Evolutionary conservation across 1,284 basidiomycete genomes (phyloP).

Genomic region (Flammula alnicola): DNA sequence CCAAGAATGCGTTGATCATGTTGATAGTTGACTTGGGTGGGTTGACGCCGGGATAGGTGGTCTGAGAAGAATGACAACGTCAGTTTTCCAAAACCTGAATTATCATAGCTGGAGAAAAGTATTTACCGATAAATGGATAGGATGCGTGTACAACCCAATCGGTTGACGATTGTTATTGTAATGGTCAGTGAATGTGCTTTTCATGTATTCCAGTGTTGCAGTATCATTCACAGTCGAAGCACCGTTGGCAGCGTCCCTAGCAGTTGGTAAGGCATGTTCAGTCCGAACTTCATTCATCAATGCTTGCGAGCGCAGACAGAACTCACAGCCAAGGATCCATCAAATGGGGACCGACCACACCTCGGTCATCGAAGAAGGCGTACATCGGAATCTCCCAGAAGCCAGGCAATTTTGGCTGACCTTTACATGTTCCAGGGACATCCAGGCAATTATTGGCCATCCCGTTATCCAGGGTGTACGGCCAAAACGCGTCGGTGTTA

Average conservation of each 20-base stretch:
- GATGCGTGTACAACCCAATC: constrained; percentile 83
- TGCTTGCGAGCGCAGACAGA: background rate
- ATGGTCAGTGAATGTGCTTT: constrained; percentile 75
- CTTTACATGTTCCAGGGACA: constrained; percentile 64
- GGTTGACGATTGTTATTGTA: constrained; percentile 80
- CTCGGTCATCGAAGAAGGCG: constrained; percentile 70
- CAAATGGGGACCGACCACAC: constrained; percentile 61
- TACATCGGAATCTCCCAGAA: constrained; percentile 88
- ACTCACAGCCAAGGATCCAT: constrained; percentile 87
- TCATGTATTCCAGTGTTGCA: constrained; percentile 75
- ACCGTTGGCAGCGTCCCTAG: constrained; percentile 65
- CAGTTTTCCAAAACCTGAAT: background rate
- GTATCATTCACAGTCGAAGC: constrained; percentile 51
- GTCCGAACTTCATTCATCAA: constrained; percentile 1
- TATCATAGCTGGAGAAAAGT: background rate
- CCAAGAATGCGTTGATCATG: constrained; percentile 81
- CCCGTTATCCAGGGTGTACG: constrained; percentile 75
- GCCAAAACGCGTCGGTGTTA: constrained; percentile 78
- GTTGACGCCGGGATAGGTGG: constrained; percentile 60
- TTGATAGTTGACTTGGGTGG: constrained; percentile 56
- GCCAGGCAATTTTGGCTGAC: constrained; percentile 75
- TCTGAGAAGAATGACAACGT: constrained; percentile 31
- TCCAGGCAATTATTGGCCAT: constrained; percentile 79
- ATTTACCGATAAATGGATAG: constrained; percentile 74
- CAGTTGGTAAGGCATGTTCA: background rate